Percentiles rank a stretch among this genome's conserved stretches.
These are phyloP conservation scores for Corylus heterophylla DNA, from an alignment of 306 rosid genomes.

Conservation along the genomic window DNA sequence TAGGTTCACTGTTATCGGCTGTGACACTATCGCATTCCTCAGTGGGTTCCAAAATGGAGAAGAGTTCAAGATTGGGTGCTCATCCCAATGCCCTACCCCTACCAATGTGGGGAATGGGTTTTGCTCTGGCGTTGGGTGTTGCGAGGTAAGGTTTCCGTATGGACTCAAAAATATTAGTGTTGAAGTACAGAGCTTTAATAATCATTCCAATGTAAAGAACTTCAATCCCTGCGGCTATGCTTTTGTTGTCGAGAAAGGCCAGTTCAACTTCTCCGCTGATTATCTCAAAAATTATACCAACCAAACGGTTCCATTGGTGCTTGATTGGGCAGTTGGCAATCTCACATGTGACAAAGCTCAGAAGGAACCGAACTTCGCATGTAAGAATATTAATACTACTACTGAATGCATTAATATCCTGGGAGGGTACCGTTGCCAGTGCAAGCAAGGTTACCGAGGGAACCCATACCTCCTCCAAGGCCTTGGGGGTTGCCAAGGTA, in stretches of 20 bases:
- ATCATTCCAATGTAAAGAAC: background rate
- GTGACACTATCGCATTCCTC: conserved; percentile 11
- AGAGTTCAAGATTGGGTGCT: too few relatives aligned
- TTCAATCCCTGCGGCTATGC: conserved; percentile 42
- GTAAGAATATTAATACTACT: too few relatives aligned
- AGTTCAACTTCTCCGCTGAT: conserved; percentile 22
- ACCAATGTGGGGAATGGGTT: background rate
- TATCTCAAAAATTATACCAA: background rate
- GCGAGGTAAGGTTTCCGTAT: conserved; percentile 19
- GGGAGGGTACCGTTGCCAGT: conserved; percentile 31
- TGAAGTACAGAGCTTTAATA: fast-evolving
- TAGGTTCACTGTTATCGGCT: conserved; percentile 27
- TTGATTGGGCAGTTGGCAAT: conserved; percentile 36
- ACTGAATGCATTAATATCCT: background rate
- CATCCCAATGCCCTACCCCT: background rate
- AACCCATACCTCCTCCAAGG: conserved; percentile 30
- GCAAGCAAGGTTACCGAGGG: conserved; percentile 33
- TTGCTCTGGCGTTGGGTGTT: conserved; percentile 35
- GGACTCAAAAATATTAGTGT: background rate
- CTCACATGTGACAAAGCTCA: conserved; percentile 1
- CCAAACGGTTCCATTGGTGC: background rate
- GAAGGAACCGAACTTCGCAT: too few relatives aligned
- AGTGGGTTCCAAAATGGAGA: fast-evolving
- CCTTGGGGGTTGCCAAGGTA: background rate
- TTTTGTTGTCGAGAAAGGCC: conserved; percentile 18